Base-by-base conservation (phyloP, 768 basidiomycete genomes). In the Tylopilus plumbeoviolaceoides region DNA sequence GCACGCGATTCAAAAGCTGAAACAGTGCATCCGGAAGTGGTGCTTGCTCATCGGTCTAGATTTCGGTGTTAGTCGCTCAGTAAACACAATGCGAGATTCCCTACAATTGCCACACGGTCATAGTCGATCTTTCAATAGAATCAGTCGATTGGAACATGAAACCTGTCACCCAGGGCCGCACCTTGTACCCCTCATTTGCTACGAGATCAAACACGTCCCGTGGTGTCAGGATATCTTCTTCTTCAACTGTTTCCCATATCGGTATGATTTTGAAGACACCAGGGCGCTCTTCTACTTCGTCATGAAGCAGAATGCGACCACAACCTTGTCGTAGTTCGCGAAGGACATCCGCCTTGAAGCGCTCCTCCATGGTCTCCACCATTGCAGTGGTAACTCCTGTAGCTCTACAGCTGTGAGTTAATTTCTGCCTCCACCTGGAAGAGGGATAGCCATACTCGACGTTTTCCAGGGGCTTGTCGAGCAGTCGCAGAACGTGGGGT, bases 31-130 rank as follows among this genome's bases (percentile, higher is more conserved):
- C 88, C 0, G 97, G 97, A 17, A 98, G 76, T 1, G 95, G 95
- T 0, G 95, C 92, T 73, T 95, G 95, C 66, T 99, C 95, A 61
- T 98, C 95, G 8, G 94, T 98, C 91, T 95, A 59, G n/a, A 57
- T 8, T 48, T 55, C 25, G 10, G 47, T n/a, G 47, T 59, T 21
- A 56, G 59, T 51, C 17, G 10, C 8, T 27, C 14, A 9, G 35
- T 44, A 52, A 30, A 39, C 18, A 23, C 14, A 23, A 14, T 23
- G 49, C 10, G 23, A 45, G 56, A 35, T 35, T 45, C 15, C 87
- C 59, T 65, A 94, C 92, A 61, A 98, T 93, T 14, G 95, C 88
- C 21, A 95, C 80, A n/a, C 93, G 83, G 50, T 79, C 85, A 63
- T 93, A 93, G 62, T 94, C 82, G 47, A 95, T 88, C 85, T 92